A percentile compares a stretch with the other conserved stretches of the same genome.
These are phyloP conservation scores for Chloris gayana DNA, from an alignment of 176 grass and related monocot genomes.

Conservation along the genomic window DNA sequence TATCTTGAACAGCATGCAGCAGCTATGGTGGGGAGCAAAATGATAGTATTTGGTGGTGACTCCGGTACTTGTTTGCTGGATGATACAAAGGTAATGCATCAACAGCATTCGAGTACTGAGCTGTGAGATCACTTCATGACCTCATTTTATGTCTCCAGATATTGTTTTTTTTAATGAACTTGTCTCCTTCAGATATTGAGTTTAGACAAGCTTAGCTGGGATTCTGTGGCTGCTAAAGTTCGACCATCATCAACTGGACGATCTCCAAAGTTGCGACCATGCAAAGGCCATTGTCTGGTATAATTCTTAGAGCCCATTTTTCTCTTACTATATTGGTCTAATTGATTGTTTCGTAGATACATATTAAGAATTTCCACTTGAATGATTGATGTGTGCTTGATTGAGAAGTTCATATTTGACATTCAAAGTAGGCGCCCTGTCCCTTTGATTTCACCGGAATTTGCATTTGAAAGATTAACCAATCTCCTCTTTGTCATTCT, in stretches of 20 bases:
- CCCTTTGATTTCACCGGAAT: slow-evolving; percentile 17
- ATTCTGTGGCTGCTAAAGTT: slow-evolving; percentile 65
- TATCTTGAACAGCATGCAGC: slow-evolving; percentile 79
- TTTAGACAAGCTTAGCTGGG: slow-evolving; percentile 89
- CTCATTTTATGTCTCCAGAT: too few species aligned
- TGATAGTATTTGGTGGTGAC: slow-evolving; percentile 91
- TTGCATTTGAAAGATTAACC: neutral
- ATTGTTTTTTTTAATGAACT: slow-evolving; percentile 57
- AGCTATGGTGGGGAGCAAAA: slow-evolving; percentile 92
- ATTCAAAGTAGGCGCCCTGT: neutral
- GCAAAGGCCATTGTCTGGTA: slow-evolving; percentile 97
- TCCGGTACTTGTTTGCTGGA: slow-evolving; percentile 73
- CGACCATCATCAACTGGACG: slow-evolving; percentile 51
- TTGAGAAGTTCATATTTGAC: neutral
- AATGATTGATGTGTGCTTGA: neutral
- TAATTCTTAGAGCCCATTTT: slow-evolving; percentile 48
- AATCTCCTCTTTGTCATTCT: neutral
- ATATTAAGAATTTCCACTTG: slow-evolving; percentile 2
- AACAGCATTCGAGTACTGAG: slow-evolving; percentile 16
- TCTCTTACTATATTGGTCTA: neutral
- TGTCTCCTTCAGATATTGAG: slow-evolving; percentile 76
- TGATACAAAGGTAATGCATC: slow-evolving; percentile 75
- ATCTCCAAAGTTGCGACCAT: slow-evolving; percentile 68
- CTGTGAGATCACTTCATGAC: too few species aligned
- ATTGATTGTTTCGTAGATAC: neutral